Evolutionary conservation across 768 basidiomycete genomes (phyloP).

Genomic region (Termitomyces sp.): DNA sequence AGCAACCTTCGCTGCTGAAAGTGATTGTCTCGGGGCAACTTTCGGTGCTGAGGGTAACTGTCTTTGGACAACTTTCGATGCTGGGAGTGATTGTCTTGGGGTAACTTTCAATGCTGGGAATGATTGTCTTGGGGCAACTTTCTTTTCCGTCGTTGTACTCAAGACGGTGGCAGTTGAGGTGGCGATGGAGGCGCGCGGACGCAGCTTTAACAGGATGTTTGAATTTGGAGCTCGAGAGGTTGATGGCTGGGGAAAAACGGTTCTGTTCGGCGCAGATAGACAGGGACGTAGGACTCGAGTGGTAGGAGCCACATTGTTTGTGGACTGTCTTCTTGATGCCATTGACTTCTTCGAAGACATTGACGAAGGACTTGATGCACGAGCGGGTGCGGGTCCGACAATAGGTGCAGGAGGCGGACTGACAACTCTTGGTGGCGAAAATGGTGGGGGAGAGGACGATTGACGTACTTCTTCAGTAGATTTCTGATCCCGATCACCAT

Average conservation of each 20-base stretch:
- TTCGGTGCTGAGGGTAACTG: background rate
- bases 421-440: background rate
- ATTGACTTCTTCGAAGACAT: background rate
- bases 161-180: background rate
- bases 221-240: background rate
- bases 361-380: background rate
- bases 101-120: background rate
- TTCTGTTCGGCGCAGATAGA: background rate
- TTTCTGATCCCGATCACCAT: background rate
- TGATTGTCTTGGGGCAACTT: background rate
- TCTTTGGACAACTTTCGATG: background rate
- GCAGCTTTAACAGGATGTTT: background rate
- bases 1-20: background rate
- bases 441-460: background rate
- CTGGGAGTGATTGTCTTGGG: background rate
- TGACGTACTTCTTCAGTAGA: background rate
- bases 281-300: conserved; percentile 2
- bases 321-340: background rate
- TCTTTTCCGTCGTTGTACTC: background rate
- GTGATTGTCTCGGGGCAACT: background rate
- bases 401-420: background rate
- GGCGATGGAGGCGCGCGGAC: conserved; percentile 2
- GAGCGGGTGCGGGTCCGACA: background rate
- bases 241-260: too few species aligned
- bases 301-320: background rate